Conservation (phyloP, 208 protist genomes). For the Leishmania tropica region DNA sequence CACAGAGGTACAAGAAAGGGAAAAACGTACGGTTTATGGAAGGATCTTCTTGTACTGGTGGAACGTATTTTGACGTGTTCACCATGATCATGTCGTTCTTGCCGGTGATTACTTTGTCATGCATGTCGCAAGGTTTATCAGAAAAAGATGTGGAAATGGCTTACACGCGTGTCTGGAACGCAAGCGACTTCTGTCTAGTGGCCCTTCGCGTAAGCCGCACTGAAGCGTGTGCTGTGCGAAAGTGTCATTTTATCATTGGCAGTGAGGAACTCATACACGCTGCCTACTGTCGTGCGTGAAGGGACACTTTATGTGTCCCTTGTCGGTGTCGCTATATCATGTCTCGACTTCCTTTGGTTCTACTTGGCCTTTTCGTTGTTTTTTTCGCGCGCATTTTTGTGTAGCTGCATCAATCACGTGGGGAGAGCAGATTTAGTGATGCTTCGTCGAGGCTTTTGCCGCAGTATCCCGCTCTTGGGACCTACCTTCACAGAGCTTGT, state of each 20-base stretch:
- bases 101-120: no score
- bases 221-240: not conserved
- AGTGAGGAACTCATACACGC: not conserved
- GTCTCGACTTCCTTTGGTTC: not conserved
- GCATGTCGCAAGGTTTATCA: no score
- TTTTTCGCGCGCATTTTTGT: no score
- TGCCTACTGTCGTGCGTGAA: not conserved
- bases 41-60: no score
- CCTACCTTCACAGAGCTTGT: conserved; percentile 26
- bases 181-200: not conserved
- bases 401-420: not conserved
- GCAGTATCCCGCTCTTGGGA: conserved; percentile 14
- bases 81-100: no score
- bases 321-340: not conserved
- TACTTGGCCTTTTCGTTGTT: not conserved
- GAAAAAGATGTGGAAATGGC: not conserved
- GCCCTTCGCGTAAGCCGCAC: not conserved
- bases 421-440: not conserved
- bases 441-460: conserved; percentile 16
- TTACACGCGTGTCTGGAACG: no score
- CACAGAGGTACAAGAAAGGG: no score
- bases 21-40: no score
- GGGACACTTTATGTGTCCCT: no score
- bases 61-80: no score
- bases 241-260: not conserved